phyloP scores from a whole-genome alignment of 306 rosid genomes.

The Inga laurina region DNA sequence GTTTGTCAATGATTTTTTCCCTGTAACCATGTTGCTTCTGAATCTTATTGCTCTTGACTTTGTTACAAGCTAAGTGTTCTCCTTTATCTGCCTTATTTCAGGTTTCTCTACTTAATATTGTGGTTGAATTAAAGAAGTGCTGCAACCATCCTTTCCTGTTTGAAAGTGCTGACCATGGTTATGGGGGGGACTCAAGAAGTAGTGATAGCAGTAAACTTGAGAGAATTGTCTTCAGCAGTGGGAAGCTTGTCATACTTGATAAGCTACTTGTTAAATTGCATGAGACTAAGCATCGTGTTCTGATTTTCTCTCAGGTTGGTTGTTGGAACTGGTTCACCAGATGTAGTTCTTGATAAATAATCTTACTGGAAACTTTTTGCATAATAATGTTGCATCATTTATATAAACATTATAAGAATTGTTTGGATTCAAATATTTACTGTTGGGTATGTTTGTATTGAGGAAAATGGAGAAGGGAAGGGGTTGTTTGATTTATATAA shows the following conservation, averaged over 20 bases:
- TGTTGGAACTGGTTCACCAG: constrained; percentile 17
- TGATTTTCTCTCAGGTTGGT: constrained; percentile 97
- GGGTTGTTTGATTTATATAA: background rate
- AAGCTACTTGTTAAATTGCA: constrained; percentile 92
- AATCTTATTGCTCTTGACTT: constrained; percentile 1
- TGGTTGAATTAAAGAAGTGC: constrained; percentile 98
- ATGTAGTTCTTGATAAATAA: constrained; percentile 17
- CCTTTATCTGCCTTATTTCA: constrained; percentile 34
- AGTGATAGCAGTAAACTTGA: constrained; percentile 84
- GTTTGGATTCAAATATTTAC: background rate
- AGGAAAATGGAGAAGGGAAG: background rate
- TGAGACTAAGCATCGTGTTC: constrained; percentile 94
- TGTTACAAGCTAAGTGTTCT: constrained; percentile 13
- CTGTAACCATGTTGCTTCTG: background rate
- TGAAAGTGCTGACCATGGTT: constrained; percentile 99
- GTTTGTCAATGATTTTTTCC: constrained; percentile 12
- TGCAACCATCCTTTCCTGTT: constrained; percentile 99
- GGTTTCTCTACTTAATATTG: constrained; percentile 97
- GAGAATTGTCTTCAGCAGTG: constrained; percentile 94
- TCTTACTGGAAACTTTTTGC: constrained; percentile 3
- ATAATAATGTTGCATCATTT: background rate
- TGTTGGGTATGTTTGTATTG: background rate
- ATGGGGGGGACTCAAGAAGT: constrained; percentile 81
- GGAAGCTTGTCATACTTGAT: constrained; percentile 95
- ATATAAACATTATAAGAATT: background rate